These are phyloP conservation scores for Fusarium hostae DNA, from an alignment of 2,329 filamentous ascomycete genomes.

Conservation along the genomic window DNA sequence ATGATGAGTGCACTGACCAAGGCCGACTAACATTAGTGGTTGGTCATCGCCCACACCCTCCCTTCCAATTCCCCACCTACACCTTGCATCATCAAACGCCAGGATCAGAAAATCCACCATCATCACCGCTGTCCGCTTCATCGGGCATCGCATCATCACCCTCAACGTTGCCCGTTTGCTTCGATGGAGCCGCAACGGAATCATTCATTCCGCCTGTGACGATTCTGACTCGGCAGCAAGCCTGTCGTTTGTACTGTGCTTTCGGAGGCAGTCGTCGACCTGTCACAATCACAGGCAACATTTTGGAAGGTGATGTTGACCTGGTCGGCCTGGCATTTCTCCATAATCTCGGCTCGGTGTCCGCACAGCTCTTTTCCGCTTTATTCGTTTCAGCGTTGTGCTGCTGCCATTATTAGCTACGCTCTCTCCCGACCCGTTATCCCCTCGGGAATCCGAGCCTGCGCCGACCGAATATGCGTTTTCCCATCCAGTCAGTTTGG, in stretches of 20 bases:
- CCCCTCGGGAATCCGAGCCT: conserved; percentile 33
- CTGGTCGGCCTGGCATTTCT: background rate
- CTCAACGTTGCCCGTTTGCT: background rate
- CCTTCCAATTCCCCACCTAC: conserved; percentile 29
- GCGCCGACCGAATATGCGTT: conserved; percentile 25
- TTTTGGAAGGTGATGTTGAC: background rate
- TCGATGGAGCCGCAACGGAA: background rate
- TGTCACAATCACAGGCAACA: conserved; percentile 1
- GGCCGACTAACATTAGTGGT: background rate
- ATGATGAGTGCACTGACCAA: conserved; percentile 11
- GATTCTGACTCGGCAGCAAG: background rate
- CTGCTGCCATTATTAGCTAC: conserved; percentile 4
- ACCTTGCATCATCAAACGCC: conserved; percentile 33
- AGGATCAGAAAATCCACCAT: conserved; percentile 23
- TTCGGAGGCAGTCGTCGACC: conserved; percentile 5
- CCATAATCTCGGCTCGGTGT: conserved; percentile 5
- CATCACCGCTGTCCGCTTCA: conserved; percentile 14
- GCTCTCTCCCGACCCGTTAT: conserved; percentile 11
- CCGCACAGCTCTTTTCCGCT: conserved; percentile 2
- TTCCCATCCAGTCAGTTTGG: conserved; percentile 1
- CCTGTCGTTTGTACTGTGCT: background rate
- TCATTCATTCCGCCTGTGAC: background rate
- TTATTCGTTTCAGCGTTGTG: background rate
- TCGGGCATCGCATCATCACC: conserved; percentile 1
- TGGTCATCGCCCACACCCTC: conserved; percentile 38